Conservation (phyloP, 495 filamentous ascomycete genomes). For the Xylaria grammica region DNA sequence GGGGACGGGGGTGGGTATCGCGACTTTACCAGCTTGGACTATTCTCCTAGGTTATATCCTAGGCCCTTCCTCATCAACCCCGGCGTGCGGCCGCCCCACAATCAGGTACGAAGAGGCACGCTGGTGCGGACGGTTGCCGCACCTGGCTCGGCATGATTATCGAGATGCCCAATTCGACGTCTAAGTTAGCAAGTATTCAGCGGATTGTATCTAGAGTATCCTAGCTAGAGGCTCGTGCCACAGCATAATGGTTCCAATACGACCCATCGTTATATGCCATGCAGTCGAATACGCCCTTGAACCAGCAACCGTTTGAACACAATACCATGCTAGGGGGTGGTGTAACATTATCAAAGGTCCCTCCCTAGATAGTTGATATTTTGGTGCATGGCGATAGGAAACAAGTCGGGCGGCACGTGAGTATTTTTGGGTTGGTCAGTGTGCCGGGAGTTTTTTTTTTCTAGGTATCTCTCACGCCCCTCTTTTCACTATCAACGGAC, state of each 20-base stretch:
- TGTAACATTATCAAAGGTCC: neutral
- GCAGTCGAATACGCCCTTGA: neutral
- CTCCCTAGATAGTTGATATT: too few relatives aligned
- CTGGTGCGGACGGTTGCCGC: conserved; percentile 14
- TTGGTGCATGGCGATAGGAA: neutral
- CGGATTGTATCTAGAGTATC: neutral
- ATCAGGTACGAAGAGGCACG: neutral
- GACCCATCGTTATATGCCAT: neutral
- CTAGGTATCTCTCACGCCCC: neutral
- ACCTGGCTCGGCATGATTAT: conserved; percentile 8
- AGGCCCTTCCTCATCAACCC: neutral
- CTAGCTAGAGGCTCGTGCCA: neutral
- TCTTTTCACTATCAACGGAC: neutral
- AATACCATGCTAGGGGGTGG: neutral
- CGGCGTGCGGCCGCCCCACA: conserved; percentile 9
- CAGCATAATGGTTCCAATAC: neutral
- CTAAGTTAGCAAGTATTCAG: conserved; percentile 5
- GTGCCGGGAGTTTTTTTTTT: too few relatives aligned
- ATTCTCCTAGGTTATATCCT: neutral
- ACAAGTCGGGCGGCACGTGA: neutral
- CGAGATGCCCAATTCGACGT: conserved; percentile 1
- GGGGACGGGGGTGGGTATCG: too few relatives aligned
- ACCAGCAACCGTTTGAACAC: neutral
- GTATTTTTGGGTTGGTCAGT: too few relatives aligned
- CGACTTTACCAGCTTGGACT: conserved; percentile 1